A percentile compares a stretch with the other conserved stretches of the same genome.
phyloP scores from a whole-genome alignment of 176 grass and related monocot genomes.

The Chrysopogon serrulatus region DNA sequence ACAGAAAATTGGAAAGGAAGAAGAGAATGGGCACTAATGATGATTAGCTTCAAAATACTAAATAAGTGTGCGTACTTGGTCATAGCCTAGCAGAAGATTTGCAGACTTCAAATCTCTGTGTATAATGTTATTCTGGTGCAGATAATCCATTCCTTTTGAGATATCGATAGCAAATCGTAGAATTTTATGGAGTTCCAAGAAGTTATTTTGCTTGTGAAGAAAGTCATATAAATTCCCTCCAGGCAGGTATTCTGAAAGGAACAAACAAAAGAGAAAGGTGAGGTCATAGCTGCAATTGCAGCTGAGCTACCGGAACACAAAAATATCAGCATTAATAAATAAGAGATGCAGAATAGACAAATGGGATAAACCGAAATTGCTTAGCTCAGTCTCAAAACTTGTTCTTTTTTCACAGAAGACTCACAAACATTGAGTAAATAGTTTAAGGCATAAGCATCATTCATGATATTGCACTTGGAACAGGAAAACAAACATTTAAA shows the following conservation, averaged over 20 bases:
- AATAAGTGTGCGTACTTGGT: slow-evolving; percentile 53
- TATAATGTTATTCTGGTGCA: slow-evolving; percentile 82
- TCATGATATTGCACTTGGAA: neutral
- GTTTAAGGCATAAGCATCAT: neutral
- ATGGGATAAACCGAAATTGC: neutral
- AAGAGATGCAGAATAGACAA: neutral
- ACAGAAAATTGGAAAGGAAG: neutral
- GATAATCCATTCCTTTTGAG: slow-evolving; percentile 85
- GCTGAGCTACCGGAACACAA: neutral
- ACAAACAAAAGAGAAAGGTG: neutral
- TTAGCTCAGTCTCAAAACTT: neutral
- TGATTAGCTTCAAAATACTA: neutral
- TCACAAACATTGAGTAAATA: neutral
- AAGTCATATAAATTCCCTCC: slow-evolving; percentile 84
- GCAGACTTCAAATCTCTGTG: slow-evolving; percentile 96
- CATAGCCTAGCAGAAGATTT: slow-evolving; percentile 66
- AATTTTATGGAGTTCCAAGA: slow-evolving; percentile 53
- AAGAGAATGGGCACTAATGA: slow-evolving; percentile 6
- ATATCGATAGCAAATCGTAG: slow-evolving; percentile 67
- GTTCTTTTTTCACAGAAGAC: neutral
- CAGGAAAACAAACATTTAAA: neutral
- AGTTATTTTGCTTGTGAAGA: slow-evolving; percentile 62
- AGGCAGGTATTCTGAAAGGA: slow-evolving; percentile 81
- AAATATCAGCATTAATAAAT: neutral
- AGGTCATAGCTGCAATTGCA: slow-evolving; percentile 2